Conservation (phyloP, 1,139 yeast species). For the Debaryomycetaceae sp. region DNA sequence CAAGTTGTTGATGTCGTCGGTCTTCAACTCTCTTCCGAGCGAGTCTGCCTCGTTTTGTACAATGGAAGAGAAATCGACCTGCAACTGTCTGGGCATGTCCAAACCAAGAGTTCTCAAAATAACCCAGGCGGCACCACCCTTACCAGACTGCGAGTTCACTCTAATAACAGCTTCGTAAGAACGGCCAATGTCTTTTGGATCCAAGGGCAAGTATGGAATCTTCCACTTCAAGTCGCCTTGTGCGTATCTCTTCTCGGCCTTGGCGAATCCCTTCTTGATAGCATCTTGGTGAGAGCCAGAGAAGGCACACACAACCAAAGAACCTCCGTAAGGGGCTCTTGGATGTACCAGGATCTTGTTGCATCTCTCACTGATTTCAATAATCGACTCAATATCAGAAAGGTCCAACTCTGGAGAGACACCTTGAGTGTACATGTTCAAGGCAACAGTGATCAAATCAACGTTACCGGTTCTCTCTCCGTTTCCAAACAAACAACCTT, state of each 20-base stretch:
- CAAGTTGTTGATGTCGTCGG: slow-evolving; percentile 38
- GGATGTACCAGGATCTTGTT: slow-evolving; percentile 47
- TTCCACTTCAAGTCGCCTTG: slow-evolving; percentile 31
- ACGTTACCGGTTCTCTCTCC: slow-evolving; percentile 53
- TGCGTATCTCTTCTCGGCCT: slow-evolving; percentile 22
- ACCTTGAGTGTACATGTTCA: slow-evolving; percentile 48
- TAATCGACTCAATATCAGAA: slow-evolving; percentile 37
- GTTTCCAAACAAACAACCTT: slow-evolving; percentile 49
- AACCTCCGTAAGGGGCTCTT: slow-evolving; percentile 49
- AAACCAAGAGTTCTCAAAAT: slow-evolving; percentile 45
- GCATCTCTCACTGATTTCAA: slow-evolving; percentile 44
- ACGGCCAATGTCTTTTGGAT: slow-evolving; percentile 49
- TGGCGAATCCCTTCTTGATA: slow-evolving; percentile 44
- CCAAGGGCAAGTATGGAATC: slow-evolving; percentile 48
- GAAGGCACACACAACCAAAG: slow-evolving; percentile 48
- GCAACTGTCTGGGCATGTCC: slow-evolving; percentile 47
- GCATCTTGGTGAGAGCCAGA: slow-evolving; percentile 53
- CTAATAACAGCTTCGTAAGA: slow-evolving; percentile 51
- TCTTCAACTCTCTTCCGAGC: slow-evolving; percentile 44
- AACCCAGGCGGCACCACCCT: slow-evolving; percentile 53
- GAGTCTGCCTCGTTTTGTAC: slow-evolving; percentile 42
- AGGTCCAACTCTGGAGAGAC: slow-evolving; percentile 44
- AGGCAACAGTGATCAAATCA: slow-evolving; percentile 46
- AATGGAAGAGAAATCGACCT: slow-evolving; percentile 38
- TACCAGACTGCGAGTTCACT: slow-evolving; percentile 50